Conservation (phyloP, 2,329 filamentous ascomycete genomes). For the Tolypocladium tundrense region DNA sequence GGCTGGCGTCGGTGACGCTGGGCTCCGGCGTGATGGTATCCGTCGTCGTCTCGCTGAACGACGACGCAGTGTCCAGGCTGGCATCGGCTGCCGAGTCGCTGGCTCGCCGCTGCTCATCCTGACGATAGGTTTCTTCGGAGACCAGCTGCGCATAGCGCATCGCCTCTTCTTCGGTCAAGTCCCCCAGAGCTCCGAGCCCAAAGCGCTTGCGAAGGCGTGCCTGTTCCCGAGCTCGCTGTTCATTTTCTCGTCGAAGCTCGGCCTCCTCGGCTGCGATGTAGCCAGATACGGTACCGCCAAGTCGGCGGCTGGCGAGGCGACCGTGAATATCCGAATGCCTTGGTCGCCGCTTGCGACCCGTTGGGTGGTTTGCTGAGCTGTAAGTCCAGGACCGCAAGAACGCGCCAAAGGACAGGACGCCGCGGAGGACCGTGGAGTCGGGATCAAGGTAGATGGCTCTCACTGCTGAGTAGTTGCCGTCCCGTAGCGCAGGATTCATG, state of each 20-base stretch:
- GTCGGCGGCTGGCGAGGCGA: constrained; percentile 36
- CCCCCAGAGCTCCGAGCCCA: constrained; percentile 61
- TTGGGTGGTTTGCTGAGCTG: constrained; percentile 68
- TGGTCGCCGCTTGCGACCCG: constrained; percentile 67
- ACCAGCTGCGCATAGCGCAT: constrained; percentile 56
- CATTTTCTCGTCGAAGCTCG: constrained; percentile 66
- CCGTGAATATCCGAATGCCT: constrained; percentile 55
- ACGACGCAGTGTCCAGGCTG: constrained; percentile 32
- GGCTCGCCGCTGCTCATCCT: constrained; percentile 46
- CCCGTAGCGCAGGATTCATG: constrained; percentile 46
- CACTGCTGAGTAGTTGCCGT: constrained; percentile 70
- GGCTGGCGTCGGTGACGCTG: constrained; percentile 33
- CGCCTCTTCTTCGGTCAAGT: constrained; percentile 56
- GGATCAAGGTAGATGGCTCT: constrained; percentile 81
- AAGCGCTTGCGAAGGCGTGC: constrained; percentile 68
- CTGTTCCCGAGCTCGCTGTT: constrained; percentile 55
- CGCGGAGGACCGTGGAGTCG: constrained; percentile 74
- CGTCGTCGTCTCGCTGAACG: constrained; percentile 28
- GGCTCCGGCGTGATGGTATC: constrained; percentile 46
- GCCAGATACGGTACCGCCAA: constrained; percentile 61
- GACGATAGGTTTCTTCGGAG: constrained; percentile 47
- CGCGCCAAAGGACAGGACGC: constrained; percentile 77
- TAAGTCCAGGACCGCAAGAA: constrained; percentile 91
- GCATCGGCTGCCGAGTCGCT: constrained; percentile 41
- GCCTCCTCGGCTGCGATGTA: constrained; percentile 81